A percentile compares a stretch with the other conserved stretches of the same genome.
Conservation (phyloP, 352 stramenopile genomes). For the Phytophthora europaea region DNA sequence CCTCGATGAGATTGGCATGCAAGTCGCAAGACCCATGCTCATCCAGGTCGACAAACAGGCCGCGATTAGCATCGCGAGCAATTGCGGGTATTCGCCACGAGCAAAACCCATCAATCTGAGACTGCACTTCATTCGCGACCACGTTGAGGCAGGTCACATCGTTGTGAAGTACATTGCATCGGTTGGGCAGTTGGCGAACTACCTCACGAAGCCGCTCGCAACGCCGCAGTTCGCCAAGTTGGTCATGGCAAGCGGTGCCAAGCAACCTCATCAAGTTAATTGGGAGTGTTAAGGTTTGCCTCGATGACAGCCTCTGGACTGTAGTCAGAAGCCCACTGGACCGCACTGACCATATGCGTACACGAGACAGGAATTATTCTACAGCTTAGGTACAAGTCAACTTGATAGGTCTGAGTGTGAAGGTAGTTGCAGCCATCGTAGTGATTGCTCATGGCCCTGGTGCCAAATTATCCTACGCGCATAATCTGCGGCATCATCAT, state of each 20-base stretch:
- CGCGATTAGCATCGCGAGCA: neutral
- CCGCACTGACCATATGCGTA: neutral
- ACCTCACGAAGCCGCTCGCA: neutral
- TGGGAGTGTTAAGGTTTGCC: neutral
- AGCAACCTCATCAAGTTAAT: neutral
- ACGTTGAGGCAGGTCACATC: neutral
- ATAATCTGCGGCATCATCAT: neutral
- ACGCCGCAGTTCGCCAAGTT: neutral
- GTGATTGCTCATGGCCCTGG: neutral
- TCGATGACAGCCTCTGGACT: neutral
- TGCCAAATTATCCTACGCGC: neutral
- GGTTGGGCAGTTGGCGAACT: neutral
- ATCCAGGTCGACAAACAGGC: neutral
- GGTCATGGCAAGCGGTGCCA: neutral
- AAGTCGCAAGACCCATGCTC: neutral
- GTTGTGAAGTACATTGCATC: neutral
- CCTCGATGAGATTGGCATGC: slow-evolving; percentile 10
- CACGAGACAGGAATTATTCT: neutral
- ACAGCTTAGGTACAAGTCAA: neutral
- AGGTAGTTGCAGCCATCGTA: neutral
- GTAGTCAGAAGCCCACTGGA: neutral
- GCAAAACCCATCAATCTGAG: neutral
- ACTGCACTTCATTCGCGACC: neutral
- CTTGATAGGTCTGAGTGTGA: neutral
- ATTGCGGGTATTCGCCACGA: neutral